These are phyloP conservation scores for Hypoxylon cercidicola DNA, from an alignment of 495 filamentous ascomycete species.

Conservation along the genomic window DNA sequence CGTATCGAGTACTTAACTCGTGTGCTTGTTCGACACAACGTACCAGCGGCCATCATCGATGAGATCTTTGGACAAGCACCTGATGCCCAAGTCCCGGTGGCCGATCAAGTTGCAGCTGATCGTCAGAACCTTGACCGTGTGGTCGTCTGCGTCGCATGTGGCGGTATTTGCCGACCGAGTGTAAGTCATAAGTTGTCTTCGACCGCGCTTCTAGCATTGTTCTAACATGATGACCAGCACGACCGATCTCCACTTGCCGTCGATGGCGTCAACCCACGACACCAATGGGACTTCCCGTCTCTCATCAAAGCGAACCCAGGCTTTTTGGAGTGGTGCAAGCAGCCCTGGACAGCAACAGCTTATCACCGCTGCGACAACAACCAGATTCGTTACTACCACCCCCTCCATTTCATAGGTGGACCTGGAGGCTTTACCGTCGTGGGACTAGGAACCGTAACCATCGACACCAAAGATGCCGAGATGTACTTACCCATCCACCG, in stretches of 20 bases:
- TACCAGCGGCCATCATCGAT: no score
- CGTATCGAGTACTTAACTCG: no score
- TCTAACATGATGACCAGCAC: slow-evolving; percentile 4
- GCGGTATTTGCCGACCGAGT: slow-evolving; percentile 24
- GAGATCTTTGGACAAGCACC: no score
- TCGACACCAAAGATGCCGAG: slow-evolving; percentile 21
- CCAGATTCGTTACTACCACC: background rate
- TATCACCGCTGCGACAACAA: background rate
- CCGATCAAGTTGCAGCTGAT: background rate
- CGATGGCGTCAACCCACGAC: no score
- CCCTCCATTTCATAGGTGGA: slow-evolving; percentile 13
- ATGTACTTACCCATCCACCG: slow-evolving; percentile 36
- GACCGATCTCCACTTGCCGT: no score
- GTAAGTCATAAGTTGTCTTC: slow-evolving; percentile 12
- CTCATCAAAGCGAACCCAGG: slow-evolving; percentile 21
- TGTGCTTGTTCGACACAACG: no score
- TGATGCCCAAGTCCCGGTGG: no score
- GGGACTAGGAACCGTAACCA: background rate
- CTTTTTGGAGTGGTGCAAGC: slow-evolving; percentile 21
- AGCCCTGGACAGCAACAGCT: background rate
- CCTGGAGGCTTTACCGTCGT: background rate
- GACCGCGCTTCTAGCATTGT: background rate
- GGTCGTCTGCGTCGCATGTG: slow-evolving; percentile 36
- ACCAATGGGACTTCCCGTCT: slow-evolving; percentile 23
- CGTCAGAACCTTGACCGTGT: background rate